Evolutionary conservation across 2,329 filamentous ascomycete genomes (phyloP).

Genomic region (Pochonia chlamydosporia): DNA sequence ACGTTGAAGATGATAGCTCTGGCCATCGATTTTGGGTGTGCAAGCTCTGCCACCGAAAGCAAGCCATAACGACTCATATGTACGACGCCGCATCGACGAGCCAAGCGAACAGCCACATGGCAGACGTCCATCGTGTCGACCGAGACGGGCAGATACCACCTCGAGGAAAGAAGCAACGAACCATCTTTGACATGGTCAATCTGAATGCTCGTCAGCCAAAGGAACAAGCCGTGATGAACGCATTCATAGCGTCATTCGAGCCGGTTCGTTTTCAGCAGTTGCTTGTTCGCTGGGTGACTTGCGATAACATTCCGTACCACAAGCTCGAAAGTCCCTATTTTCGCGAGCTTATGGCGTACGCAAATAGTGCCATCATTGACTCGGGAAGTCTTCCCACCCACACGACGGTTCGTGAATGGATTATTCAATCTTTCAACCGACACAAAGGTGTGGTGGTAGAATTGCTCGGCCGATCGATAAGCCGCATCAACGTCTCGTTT

Average conservation of each 20-base stretch:
- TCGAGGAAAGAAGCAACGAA: neutral
- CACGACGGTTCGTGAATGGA: neutral
- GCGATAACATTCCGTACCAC: neutral
- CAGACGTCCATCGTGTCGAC: neutral
- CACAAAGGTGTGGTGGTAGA: conserved; percentile 1
- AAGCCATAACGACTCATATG: neutral
- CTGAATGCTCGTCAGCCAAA: neutral
- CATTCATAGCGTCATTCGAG: neutral
- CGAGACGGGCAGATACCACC: neutral
- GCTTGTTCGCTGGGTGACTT: neutral
- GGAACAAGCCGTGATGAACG: neutral
- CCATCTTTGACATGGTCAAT: neutral
- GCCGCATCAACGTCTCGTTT: conserved; percentile 1
- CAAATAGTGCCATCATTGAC: neutral
- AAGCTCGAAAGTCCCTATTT: neutral
- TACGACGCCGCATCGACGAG: neutral
- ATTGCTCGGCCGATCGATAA: neutral
- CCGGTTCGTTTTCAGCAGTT: neutral
- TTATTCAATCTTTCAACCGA: neutral
- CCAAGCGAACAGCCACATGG: neutral
- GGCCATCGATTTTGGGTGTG: neutral
- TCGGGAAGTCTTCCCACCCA: neutral
- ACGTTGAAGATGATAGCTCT: neutral
- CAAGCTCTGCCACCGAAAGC: neutral
- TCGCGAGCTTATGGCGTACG: neutral